Conservation (phyloP, 2,329 filamentous ascomycete species). For the Elsinoe ampelina region DNA sequence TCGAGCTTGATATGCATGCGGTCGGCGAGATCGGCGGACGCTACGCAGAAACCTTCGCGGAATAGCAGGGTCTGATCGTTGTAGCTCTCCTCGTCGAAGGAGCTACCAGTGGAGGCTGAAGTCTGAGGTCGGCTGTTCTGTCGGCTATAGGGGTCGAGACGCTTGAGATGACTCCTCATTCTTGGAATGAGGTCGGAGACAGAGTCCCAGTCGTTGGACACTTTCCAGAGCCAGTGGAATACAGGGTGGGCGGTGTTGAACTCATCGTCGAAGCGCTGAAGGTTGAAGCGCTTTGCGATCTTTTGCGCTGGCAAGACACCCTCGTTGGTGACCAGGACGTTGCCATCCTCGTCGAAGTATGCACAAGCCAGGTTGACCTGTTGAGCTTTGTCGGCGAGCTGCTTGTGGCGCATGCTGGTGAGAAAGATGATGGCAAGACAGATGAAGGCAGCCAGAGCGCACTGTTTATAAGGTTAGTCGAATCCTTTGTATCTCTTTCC, state of each 20-base stretch:
- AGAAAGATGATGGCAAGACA: conserved; percentile 30
- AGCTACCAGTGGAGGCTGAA: conserved; percentile 24
- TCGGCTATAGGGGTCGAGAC: conserved; percentile 28
- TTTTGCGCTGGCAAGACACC: conserved; percentile 62
- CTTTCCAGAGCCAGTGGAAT: conserved; percentile 80
- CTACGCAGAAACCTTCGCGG: conserved; percentile 73
- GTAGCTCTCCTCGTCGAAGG: conserved; percentile 48
- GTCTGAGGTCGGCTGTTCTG: conserved; percentile 22
- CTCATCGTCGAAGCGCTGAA: conserved; percentile 60
- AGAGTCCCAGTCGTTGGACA: conserved; percentile 66
- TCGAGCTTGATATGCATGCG: conserved; percentile 51
- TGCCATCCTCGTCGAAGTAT: conserved; percentile 57
- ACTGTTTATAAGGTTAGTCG: conserved; percentile 25
- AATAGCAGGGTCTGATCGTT: conserved; percentile 67
- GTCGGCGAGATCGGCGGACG: conserved; percentile 63
- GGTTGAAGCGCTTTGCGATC: conserved; percentile 68
- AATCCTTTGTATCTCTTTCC: background rate
- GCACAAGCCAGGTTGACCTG: conserved; percentile 50
- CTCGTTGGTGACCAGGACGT: conserved; percentile 59
- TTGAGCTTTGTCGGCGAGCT: conserved; percentile 39
- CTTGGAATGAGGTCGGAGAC: conserved; percentile 58
- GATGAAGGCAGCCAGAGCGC: conserved; percentile 30
- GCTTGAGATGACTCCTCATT: conserved; percentile 63
- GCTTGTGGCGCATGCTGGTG: conserved; percentile 29
- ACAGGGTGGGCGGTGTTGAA: conserved; percentile 69